Evolutionary conservation across 2,329 filamentous ascomycete species (phyloP), one percentile per base, ranked within the genome.

Genomic region (Monosporascus sp.): DNA sequence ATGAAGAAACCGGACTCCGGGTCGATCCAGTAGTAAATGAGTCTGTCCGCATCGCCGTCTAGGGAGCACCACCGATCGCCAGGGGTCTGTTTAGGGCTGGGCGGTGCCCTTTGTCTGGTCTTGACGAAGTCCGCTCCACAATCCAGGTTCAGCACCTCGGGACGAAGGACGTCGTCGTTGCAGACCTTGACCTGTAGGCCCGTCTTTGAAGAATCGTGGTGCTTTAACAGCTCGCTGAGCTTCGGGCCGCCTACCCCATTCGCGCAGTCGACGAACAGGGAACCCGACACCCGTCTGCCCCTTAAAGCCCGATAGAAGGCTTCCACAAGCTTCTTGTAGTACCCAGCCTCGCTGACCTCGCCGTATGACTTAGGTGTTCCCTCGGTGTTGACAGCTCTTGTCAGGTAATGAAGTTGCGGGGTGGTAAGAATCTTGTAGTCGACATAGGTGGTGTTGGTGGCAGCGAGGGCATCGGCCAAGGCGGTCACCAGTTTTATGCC

Each of bases 91-190:
- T 92, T 91, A 51, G 91, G 93, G 31, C 78, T 87, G 43, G 88
- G 88, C 50, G 94, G 94, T 55, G 91, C 89, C 59, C 91, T 85
- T 76, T 99, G 94, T 74, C 91, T 91, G 18, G 94, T 97, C 78
- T 99, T 99, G 72, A 99, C 94, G 64, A 85, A 97, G 73, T 99
- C 94, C 67, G 94, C 94, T 71, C 94, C 94, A 67, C 89, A 96
- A 85, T 96, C 90, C 31, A 89, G 82, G 72, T 99, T 99, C 62
- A 99, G 78, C 52, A 87, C 82, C 68, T 96, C 91, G 3, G 93
- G 89, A 59, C 91, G 88, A 63, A 96, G 83, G 31, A 97, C 90
- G 70, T 96, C 89, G 70, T 97, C 92, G 65, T 97, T 97, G 72
- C 93, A 83, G 50, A 97, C 82, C 70, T 87, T 90, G 74, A 96